A percentile compares a stretch with the other conserved stretches of the same genome.
Conservation (phyloP, 805 yeast genomes). For the Priceomyces haplophilus region DNA sequence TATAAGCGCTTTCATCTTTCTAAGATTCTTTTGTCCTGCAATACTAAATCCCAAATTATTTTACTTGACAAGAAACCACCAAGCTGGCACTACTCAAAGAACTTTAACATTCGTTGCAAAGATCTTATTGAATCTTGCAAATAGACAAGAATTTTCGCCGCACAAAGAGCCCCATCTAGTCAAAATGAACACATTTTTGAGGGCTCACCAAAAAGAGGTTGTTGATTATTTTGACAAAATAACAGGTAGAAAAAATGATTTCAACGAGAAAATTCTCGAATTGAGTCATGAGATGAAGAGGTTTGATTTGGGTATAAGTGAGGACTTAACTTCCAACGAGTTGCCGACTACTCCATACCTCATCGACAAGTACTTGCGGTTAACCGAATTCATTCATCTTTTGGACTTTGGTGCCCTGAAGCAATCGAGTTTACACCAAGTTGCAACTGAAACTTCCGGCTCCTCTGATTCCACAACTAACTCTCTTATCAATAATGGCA, state of each 20-base stretch:
- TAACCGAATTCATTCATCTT: conserved; percentile 55
- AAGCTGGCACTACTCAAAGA: conserved; percentile 67
- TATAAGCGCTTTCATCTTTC: conserved; percentile 76
- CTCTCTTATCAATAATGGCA: conserved; percentile 6
- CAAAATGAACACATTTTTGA: conserved; percentile 66
- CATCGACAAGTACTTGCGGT: conserved; percentile 61
- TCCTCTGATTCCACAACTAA: conserved; percentile 10
- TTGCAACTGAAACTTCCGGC: conserved; percentile 7
- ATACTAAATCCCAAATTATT: conserved; percentile 85
- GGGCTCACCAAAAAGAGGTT: conserved; percentile 54
- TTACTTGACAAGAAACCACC: conserved; percentile 66
- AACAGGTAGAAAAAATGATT: conserved; percentile 67
- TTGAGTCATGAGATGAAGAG: conserved; percentile 56
- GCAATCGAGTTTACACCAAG: not conserved
- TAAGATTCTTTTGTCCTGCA: conserved; percentile 70
- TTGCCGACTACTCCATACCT: conserved; percentile 67
- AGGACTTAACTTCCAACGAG: conserved; percentile 48
- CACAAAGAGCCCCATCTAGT: conserved; percentile 81
- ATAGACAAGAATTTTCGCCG: conserved; percentile 65
- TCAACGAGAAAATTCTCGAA: conserved; percentile 54
- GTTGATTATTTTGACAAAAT: conserved; percentile 68
- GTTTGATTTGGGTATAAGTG: conserved; percentile 56
- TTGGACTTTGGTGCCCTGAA: conserved; percentile 23
- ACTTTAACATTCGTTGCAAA: conserved; percentile 82
- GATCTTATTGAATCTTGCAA: conserved; percentile 73